Evolutionary conservation across 306 rosid genomes (phyloP).

Genomic region (Clitoria ternatea): DNA sequence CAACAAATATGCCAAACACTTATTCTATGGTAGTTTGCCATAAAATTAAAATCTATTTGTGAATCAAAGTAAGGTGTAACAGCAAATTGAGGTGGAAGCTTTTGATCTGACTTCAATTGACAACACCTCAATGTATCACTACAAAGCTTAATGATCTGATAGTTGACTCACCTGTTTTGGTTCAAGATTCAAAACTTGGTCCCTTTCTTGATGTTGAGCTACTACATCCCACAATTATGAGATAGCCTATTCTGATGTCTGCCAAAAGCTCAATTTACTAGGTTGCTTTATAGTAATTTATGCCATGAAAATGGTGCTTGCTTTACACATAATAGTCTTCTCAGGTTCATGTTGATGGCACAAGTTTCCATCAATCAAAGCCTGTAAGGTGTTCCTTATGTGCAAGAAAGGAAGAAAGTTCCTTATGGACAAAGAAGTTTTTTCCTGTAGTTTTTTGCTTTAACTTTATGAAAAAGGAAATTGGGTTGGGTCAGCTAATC

Average conservation of each 20-base stretch:
- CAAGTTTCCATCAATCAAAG: conserved; percentile 41
- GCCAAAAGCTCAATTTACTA: conserved; percentile 24
- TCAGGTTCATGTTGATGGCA: conserved; percentile 38
- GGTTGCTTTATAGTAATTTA: conserved; percentile 16
- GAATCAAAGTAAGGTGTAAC: conserved; percentile 5
- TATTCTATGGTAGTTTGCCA: no score
- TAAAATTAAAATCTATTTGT: background rate
- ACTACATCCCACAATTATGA: conserved; percentile 41
- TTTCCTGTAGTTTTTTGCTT: background rate
- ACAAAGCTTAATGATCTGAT: conserved; percentile 33
- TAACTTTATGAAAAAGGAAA: background rate
- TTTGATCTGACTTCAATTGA: conserved; percentile 39
- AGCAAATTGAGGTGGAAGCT: conserved; percentile 22
- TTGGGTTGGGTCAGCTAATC: background rate
- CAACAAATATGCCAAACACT: no score
- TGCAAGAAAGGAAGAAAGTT: conserved; percentile 11
- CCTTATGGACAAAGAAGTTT: conserved; percentile 29
- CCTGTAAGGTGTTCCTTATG: conserved; percentile 6
- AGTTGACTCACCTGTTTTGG: conserved; percentile 31
- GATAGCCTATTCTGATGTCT: conserved; percentile 14
- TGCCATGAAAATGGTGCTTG: conserved; percentile 34
- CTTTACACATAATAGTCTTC: conserved; percentile 26
- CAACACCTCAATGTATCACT: conserved; percentile 47
- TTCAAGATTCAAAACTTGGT: conserved; percentile 27
- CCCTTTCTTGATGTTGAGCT: conserved; percentile 37